Evolutionary conservation across 129 eudicot genomes (phyloP).

Genomic region (Oenanthe sinensis): DNA sequence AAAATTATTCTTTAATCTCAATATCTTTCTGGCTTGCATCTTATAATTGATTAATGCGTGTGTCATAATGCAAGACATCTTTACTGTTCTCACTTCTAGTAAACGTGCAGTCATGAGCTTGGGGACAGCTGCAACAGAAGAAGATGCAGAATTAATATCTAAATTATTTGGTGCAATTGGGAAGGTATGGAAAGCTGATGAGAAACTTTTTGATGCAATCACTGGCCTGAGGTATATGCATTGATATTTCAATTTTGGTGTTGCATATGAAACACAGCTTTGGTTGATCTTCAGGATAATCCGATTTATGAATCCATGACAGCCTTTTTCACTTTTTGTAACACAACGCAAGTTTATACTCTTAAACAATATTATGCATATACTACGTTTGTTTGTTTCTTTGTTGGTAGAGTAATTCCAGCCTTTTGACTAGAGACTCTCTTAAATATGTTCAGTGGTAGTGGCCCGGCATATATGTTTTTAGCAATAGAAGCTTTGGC

Average conservation of each 20-base stretch:
- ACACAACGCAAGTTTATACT: neutral
- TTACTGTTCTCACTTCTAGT: constrained; percentile 8
- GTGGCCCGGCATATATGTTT: constrained; percentile 91
- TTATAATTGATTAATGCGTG: neutral
- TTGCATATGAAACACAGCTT: neutral
- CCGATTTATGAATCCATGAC: neutral
- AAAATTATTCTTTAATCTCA: neutral
- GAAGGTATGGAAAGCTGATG: constrained; percentile 86
- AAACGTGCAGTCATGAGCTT: constrained; percentile 45
- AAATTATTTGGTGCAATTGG: constrained; percentile 81
- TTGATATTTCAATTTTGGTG: neutral
- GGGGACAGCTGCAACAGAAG: constrained; percentile 72
- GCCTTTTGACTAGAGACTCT: constrained; percentile 4
- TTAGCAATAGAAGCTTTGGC: constrained; percentile 96
- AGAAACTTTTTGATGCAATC: constrained; percentile 88
- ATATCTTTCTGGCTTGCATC: neutral
- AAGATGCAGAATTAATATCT: constrained; percentile 70
- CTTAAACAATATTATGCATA: neutral
- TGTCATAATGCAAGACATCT: neutral
- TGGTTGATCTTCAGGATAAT: neutral
- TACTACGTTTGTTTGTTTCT: neutral
- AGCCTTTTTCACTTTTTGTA: neutral
- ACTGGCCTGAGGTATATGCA: constrained; percentile 72
- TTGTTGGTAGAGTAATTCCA: neutral
- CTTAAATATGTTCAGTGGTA: constrained; percentile 47